phyloP scores from a whole-genome alignment of 2,329 filamentous ascomycete genomes.

The Fusarium paranaense region DNA sequence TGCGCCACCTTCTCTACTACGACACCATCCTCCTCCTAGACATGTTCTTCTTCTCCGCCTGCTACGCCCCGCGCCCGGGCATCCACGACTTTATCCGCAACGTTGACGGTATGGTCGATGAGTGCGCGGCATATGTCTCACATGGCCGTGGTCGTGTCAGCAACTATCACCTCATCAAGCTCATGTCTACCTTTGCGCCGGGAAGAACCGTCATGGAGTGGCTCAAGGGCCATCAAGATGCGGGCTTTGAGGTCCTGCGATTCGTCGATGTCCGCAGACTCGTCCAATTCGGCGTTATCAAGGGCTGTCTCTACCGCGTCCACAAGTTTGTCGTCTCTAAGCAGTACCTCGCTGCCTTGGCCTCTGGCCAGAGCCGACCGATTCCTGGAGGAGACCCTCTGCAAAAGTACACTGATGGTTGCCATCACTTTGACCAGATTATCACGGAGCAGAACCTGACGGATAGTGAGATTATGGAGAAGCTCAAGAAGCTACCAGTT shows the following conservation, averaged over 20 bases:
- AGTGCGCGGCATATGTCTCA: constrained; percentile 88
- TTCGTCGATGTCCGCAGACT: constrained; percentile 90
- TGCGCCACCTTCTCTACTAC: constrained; percentile 93
- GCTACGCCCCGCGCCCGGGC: constrained; percentile 84
- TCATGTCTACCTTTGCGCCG: constrained; percentile 88
- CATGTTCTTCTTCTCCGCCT: constrained; percentile 92
- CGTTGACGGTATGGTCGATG: constrained; percentile 79
- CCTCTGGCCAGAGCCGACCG: constrained; percentile 63
- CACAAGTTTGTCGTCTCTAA: constrained; percentile 88
- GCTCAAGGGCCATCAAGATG: constrained; percentile 79
- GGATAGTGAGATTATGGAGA: constrained; percentile 77
- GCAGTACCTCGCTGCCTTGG: constrained; percentile 68
- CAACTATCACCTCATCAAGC: constrained; percentile 77
- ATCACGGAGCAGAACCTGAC: constrained; percentile 79
- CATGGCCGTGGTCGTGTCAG: constrained; percentile 57
- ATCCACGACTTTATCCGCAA: constrained; percentile 85
- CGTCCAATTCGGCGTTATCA: constrained; percentile 96
- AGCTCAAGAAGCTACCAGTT: constrained; percentile 68
- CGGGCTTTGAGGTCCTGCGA: constrained; percentile 72
- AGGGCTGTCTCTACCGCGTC: constrained; percentile 91
- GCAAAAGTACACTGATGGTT: constrained; percentile 78
- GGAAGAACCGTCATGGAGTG: constrained; percentile 89
- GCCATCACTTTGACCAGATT: constrained; percentile 84
- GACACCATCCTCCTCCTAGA: constrained; percentile 91
- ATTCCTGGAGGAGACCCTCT: constrained; percentile 62